phyloP scores from a whole-genome alignment of 495 filamentous ascomycete genomes.

The Clohesyomyces aquaticus region DNA sequence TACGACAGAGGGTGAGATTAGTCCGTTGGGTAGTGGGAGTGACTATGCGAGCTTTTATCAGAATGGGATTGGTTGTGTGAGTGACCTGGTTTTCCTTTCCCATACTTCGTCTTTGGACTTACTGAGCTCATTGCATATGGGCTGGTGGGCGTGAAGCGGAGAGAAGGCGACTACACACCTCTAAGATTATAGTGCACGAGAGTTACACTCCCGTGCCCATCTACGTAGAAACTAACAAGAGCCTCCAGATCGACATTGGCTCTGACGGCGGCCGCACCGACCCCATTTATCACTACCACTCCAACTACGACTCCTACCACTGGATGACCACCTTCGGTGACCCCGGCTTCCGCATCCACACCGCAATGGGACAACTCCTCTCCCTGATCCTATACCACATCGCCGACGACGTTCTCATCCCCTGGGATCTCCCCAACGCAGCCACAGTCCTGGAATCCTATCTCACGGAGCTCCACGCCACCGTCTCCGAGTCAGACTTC shows the following conservation, averaged over 20 bases:
- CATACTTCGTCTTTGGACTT: not conserved
- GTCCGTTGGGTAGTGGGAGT: slow-evolving; percentile 38
- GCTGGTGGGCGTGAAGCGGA: not conserved
- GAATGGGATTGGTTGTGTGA: slow-evolving; percentile 38
- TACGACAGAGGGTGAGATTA: slow-evolving; percentile 35
- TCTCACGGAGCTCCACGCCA: slow-evolving; percentile 32
- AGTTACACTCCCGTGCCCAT: not conserved
- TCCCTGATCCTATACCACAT: slow-evolving; percentile 48
- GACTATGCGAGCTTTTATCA: slow-evolving; percentile 45
- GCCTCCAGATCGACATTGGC: slow-evolving; percentile 43
- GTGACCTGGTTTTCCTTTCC: slow-evolving; percentile 7
- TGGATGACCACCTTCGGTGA: slow-evolving; percentile 45
- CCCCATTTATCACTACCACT: slow-evolving; percentile 45
- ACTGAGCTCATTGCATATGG: not conserved
- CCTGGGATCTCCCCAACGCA: slow-evolving; percentile 42
- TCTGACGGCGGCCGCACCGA: slow-evolving; percentile 28
- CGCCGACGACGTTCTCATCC: slow-evolving; percentile 44
- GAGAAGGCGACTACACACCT: not conserved
- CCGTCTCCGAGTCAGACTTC: slow-evolving; percentile 24
- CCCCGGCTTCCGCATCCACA: slow-evolving; percentile 40
- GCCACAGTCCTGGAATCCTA: slow-evolving; percentile 28
- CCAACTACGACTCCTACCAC: slow-evolving; percentile 41
- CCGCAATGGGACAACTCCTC: slow-evolving; percentile 40
- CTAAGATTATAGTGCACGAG: not conserved
- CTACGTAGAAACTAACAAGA: no score